Evolutionary conservation across 192 early-diverging fungal species (phyloP).

Genomic region (Coemansia sp.): DNA sequence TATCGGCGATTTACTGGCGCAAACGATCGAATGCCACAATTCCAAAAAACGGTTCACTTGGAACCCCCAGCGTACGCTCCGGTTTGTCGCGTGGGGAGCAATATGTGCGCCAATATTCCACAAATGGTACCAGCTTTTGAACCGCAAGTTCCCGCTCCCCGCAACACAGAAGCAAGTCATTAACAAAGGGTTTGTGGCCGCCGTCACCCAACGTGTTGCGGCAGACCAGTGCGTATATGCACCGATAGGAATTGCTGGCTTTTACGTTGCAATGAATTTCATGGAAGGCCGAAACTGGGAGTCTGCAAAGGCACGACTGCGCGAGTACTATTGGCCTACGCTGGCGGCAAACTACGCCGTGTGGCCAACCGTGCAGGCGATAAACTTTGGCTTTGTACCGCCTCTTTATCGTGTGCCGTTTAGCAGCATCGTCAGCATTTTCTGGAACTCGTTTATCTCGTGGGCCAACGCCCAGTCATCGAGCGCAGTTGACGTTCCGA

Average conservation of each 20-base stretch:
- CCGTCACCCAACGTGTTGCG: conserved; percentile 55
- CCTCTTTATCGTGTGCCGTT: conserved; percentile 66
- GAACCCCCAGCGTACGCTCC: conserved; percentile 49
- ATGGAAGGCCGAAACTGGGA: conserved; percentile 55
- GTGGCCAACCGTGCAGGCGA: conserved; percentile 69
- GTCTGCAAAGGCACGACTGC: conserved; percentile 59
- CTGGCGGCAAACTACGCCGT: conserved; percentile 68
- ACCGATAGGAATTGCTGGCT: conserved; percentile 62
- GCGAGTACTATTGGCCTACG: conserved; percentile 57
- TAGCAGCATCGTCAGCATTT: conserved; percentile 66
- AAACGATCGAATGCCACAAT: conserved; percentile 49
- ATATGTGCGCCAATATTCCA: conserved; percentile 65
- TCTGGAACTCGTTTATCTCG: conserved; percentile 74
- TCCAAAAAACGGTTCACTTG: conserved; percentile 23
- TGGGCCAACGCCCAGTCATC: conserved; percentile 55
- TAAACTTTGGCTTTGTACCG: conserved; percentile 73
- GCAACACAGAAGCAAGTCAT: not conserved
- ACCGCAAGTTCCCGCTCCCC: conserved; percentile 59
- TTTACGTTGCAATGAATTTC: conserved; percentile 64
- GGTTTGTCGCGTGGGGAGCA: conserved; percentile 68
- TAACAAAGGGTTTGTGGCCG: conserved; percentile 2
- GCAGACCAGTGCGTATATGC: conserved; percentile 67
- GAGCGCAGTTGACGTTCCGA: conserved; percentile 19
- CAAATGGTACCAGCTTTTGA: conserved; percentile 68
- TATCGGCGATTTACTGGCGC: conserved; percentile 64